Conservation (phyloP, 202 grass and related monocot genomes). For the Musa balbisiana region DNA sequence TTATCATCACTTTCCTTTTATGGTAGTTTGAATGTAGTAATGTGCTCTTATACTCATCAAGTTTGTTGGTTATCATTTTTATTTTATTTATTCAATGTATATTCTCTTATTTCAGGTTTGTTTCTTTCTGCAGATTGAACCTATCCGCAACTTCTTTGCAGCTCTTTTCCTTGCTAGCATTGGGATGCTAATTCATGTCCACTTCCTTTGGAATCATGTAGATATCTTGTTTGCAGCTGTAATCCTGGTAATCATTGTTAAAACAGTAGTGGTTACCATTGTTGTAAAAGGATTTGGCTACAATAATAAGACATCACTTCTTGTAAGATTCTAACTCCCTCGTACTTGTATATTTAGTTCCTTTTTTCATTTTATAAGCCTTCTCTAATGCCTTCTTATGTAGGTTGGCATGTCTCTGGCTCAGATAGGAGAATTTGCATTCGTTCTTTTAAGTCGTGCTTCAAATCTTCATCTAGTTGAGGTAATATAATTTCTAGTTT, state of each 20-base stretch:
- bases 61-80: neutral
- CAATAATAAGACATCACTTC: conserved; percentile 94
- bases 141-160: conserved; percentile 95
- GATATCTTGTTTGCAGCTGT: conserved; percentile 98
- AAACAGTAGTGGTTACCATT: conserved; percentile 73
- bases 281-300: conserved; percentile 97
- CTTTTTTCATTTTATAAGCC: neutral
- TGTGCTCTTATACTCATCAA: too few species aligned
- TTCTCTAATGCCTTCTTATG: conserved; percentile 5
- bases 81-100: conserved; percentile 53
- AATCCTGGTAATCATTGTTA: conserved; percentile 88
- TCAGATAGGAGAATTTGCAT: conserved; percentile 99
- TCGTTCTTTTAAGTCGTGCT: conserved; percentile 97
- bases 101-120: conserved; percentile 83
- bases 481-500: conserved; percentile 34
- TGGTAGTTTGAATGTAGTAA: too few species aligned
- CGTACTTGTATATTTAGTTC: neutral
- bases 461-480: conserved; percentile 98
- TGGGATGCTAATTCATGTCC: conserved; percentile 98
- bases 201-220: conserved; percentile 99
- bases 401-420: conserved; percentile 99
- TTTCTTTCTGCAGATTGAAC: conserved; percentile 98
- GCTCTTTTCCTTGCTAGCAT: conserved; percentile 99
- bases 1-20: too few species aligned
- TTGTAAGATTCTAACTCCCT: conserved; percentile 45